phyloP scores from a whole-genome alignment of 805 yeast species.

The Maudiozyma bulderi region DNA sequence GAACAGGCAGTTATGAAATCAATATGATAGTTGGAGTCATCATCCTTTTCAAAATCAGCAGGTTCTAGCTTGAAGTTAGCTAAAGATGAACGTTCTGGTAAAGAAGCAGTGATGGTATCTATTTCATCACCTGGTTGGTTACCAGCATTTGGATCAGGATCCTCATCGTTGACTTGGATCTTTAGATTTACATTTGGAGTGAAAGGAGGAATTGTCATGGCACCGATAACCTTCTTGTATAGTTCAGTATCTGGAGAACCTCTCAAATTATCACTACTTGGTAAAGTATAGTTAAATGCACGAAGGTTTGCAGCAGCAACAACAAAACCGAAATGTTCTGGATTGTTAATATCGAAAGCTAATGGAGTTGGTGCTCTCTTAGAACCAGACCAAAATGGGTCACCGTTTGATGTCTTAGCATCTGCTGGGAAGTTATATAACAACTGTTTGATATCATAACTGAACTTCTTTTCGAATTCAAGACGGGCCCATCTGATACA shows the following conservation, averaged over 20 bases:
- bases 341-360: constrained; percentile 61
- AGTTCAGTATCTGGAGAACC: constrained; percentile 10
- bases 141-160: constrained; percentile 73
- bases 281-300: constrained; percentile 80
- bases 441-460: constrained; percentile 80
- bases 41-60: constrained; percentile 97
- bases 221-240: constrained; percentile 46
- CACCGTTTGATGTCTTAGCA: constrained; percentile 82
- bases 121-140: constrained; percentile 50
- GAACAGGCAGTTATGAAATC: constrained; percentile 95
- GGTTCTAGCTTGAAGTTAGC: constrained; percentile 82
- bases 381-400: constrained; percentile 96
- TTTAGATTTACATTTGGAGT: constrained; percentile 63
- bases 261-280: not conserved
- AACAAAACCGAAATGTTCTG: constrained; percentile 73
- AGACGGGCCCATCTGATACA: constrained; percentile 92
- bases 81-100: constrained; percentile 82
- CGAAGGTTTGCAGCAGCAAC: constrained; percentile 85
- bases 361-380: constrained; percentile 93
- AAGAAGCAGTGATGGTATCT: constrained; percentile 56
- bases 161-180: constrained; percentile 79
- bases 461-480: constrained; percentile 78
- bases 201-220: constrained; percentile 51
- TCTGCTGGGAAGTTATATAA: constrained; percentile 92
- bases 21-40: constrained; percentile 91